Percentiles rank a stretch among this genome's conserved stretches.
Evolutionary conservation across 805 yeast genomes (phyloP).

Genomic region (Phaffomyces thermotolerans): DNA sequence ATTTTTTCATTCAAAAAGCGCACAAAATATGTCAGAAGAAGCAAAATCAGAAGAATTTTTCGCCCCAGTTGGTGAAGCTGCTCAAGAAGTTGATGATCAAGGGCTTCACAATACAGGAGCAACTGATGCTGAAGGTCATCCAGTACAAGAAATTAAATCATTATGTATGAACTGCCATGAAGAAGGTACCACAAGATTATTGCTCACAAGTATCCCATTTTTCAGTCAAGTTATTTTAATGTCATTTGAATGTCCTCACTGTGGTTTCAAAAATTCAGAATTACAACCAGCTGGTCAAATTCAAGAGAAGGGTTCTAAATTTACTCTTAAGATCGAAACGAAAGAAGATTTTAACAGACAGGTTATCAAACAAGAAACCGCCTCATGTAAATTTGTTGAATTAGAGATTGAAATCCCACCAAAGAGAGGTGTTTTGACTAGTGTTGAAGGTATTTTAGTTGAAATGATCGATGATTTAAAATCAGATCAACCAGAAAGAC

Average conservation of each 20-base stretch:
- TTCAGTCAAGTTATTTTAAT: constrained; percentile 86
- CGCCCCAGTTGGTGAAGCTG: constrained; percentile 55
- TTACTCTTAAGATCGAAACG: constrained; percentile 58
- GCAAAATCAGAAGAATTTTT: constrained; percentile 37
- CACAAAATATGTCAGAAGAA: constrained; percentile 4
- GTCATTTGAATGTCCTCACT: constrained; percentile 95
- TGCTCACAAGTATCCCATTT: constrained; percentile 84
- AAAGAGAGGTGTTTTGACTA: constrained; percentile 86
- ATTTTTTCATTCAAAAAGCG: neutral
- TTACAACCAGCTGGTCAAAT: constrained; percentile 93
- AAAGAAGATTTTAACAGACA: constrained; percentile 79
- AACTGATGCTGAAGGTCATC: constrained; percentile 78
- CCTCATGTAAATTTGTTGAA: constrained; percentile 71
- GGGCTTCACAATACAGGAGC: constrained; percentile 68
- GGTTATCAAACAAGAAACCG: constrained; percentile 85
- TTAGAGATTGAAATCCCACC: constrained; percentile 94
- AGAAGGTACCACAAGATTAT: constrained; percentile 73
- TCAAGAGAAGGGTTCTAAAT: constrained; percentile 80
- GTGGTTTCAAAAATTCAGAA: constrained; percentile 86
- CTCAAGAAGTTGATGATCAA: constrained; percentile 37
- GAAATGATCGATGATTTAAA: constrained; percentile 81
- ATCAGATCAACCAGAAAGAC: constrained; percentile 76
- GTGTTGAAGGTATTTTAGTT: constrained; percentile 78
- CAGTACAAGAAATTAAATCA: constrained; percentile 92
- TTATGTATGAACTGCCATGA: constrained; percentile 93